These are phyloP conservation scores for Mollisiaceae sp. DNA, from an alignment of 2,329 filamentous ascomycete species.

Conservation along the genomic window DNA sequence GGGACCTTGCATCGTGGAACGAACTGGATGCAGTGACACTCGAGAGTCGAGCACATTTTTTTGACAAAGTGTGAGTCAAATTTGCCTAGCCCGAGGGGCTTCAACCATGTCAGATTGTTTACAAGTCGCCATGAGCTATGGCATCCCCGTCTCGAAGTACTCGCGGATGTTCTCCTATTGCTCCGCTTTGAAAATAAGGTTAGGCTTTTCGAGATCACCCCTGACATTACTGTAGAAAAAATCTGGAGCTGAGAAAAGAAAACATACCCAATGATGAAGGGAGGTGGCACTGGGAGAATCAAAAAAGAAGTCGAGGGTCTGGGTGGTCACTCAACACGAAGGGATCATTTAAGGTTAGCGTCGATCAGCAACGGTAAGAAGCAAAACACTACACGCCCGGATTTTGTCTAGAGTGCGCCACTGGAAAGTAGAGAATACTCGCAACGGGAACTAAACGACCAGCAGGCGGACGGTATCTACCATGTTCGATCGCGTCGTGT, in stretches of 20 bases:
- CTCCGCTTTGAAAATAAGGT: neutral
- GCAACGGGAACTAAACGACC: too few relatives aligned
- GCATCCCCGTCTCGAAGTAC: neutral
- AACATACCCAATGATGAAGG: neutral
- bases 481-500: too few relatives aligned
- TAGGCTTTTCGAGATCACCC: neutral
- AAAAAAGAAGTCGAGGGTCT: neutral
- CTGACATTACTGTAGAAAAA: neutral
- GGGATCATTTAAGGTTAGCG: constrained; percentile 4
- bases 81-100: neutral
- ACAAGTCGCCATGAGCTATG: neutral
- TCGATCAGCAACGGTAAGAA: neutral
- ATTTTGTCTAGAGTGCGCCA: neutral
- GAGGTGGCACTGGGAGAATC: neutral
- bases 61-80: neutral
- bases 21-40: neutral
- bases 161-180: neutral
- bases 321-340: neutral
- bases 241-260: neutral
- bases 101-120: too few relatives aligned
- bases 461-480: too few relatives aligned
- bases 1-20: constrained; percentile 23
- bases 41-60: neutral
- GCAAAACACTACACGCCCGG: neutral
- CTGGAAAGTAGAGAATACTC: neutral